Conservation (phyloP, 2,329 filamentous ascomycete genomes). For the Myriosclerotinia duriaeana region DNA sequence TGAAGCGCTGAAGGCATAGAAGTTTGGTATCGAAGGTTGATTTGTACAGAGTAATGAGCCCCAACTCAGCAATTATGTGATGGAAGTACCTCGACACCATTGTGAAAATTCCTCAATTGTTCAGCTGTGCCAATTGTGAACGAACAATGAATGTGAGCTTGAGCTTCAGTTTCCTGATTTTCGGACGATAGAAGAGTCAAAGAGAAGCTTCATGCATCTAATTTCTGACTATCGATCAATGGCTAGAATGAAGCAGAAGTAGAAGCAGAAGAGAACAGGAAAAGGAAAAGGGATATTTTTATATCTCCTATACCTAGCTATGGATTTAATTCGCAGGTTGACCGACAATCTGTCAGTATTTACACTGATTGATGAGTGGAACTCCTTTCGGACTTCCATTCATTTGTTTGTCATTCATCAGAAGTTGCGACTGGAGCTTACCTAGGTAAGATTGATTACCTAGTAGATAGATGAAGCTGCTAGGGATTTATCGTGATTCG, state of each 20-base stretch:
- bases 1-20: conserved; percentile 57
- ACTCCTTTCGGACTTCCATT: background rate
- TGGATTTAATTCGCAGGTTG: background rate
- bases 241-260: background rate
- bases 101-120: background rate
- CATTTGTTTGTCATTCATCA: background rate
- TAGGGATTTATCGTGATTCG: background rate
- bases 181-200: conserved; percentile 3
- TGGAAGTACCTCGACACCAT: conserved; percentile 32
- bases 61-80: conserved; percentile 45
- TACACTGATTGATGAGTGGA: background rate
- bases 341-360: background rate
- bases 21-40: conserved; percentile 54
- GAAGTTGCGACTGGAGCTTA: background rate
- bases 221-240: background rate
- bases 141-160: background rate
- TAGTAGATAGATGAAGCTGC: background rate
- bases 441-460: background rate
- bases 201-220: conserved; percentile 2
- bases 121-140: background rate
- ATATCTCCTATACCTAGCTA: background rate
- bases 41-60: conserved; percentile 46
- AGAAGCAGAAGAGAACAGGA: background rate
- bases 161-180: background rate
- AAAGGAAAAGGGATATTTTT: background rate